These are phyloP conservation scores for Citrus medica DNA, from an alignment of 345 rosid species.

Conservation along the genomic window DNA sequence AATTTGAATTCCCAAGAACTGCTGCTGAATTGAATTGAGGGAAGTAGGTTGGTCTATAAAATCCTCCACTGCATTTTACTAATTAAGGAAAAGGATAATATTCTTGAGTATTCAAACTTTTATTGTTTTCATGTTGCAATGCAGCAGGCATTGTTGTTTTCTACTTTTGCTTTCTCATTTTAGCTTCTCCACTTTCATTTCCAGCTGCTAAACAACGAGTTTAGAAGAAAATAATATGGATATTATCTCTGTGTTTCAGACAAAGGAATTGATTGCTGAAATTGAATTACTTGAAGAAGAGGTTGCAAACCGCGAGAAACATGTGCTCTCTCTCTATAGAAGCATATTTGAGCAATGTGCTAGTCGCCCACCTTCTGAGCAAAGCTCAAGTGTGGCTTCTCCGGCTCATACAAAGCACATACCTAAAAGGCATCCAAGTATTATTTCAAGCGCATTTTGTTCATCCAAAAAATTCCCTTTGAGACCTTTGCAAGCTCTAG, in stretches of 20 bases:
- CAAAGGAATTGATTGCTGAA: constrained; percentile 78
- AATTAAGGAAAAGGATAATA: neutral
- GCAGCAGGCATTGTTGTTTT: neutral
- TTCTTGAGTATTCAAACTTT: neutral
- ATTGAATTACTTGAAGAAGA: constrained; percentile 84
- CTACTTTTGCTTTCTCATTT: neutral
- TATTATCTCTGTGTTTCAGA: constrained; percentile 33
- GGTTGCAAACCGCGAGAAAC: constrained; percentile 76
- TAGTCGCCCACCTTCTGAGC: constrained; percentile 57
- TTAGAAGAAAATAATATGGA: constrained; percentile 8
- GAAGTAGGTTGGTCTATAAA: neutral
- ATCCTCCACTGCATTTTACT: neutral
- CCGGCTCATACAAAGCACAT: constrained; percentile 65
- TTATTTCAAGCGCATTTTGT: constrained; percentile 80
- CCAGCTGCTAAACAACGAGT: neutral
- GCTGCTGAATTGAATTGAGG: neutral
- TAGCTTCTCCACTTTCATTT: neutral
- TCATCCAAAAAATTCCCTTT: constrained; percentile 69
- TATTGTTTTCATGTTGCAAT: neutral
- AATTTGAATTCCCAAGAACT: constrained; percentile 1
- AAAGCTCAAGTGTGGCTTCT: constrained; percentile 60
- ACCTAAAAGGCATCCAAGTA: constrained; percentile 69
- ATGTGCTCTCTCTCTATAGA: constrained; percentile 75
- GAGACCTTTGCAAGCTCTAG: constrained; percentile 54
- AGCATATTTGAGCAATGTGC: constrained; percentile 57